Evolutionary conservation across 2,329 filamentous ascomycete species (phyloP).

Genomic region (Clonostachys sp.): DNA sequence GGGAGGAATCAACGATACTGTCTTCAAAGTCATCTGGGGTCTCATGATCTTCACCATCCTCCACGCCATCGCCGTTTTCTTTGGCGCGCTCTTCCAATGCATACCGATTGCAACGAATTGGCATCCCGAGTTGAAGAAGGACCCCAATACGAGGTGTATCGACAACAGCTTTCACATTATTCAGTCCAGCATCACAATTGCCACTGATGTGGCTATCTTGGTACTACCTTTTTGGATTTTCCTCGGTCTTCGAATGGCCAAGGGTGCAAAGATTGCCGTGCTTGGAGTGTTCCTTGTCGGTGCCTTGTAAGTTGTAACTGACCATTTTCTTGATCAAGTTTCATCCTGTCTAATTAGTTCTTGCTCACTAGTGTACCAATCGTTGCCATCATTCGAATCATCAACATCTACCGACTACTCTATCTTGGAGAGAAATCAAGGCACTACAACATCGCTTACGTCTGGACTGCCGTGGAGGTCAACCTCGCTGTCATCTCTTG

Average conservation of each 20-base stretch:
- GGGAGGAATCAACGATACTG: conserved; percentile 22
- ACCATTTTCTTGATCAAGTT: neutral
- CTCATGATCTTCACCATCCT: conserved; percentile 26
- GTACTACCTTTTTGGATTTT: conserved; percentile 34
- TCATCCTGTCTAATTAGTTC: neutral
- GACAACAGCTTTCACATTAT: conserved; percentile 24
- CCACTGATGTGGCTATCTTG: conserved; percentile 33
- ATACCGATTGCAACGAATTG: conserved; percentile 26
- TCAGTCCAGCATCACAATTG: conserved; percentile 27
- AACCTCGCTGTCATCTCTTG: conserved; percentile 30
- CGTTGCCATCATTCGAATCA: conserved; percentile 23
- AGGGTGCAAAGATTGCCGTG: conserved; percentile 27
- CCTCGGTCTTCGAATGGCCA: conserved; percentile 28
- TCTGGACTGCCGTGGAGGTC: conserved; percentile 22
- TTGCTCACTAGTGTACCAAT: conserved; percentile 18
- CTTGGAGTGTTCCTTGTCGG: conserved; percentile 33
- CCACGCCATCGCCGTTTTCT: conserved; percentile 26
- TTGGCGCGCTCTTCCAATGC: conserved; percentile 33
- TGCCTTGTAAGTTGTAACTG: conserved; percentile 17
- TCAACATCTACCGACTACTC: conserved; percentile 15
- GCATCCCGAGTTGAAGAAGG: conserved; percentile 14
- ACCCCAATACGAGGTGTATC: conserved; percentile 18
- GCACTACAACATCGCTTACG: conserved; percentile 21
- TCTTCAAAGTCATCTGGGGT: conserved; percentile 13
- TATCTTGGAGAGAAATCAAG: conserved; percentile 7